Conservation (phyloP, 2,329 filamentous ascomycete species). For the Parascedosporium putredinis region DNA sequence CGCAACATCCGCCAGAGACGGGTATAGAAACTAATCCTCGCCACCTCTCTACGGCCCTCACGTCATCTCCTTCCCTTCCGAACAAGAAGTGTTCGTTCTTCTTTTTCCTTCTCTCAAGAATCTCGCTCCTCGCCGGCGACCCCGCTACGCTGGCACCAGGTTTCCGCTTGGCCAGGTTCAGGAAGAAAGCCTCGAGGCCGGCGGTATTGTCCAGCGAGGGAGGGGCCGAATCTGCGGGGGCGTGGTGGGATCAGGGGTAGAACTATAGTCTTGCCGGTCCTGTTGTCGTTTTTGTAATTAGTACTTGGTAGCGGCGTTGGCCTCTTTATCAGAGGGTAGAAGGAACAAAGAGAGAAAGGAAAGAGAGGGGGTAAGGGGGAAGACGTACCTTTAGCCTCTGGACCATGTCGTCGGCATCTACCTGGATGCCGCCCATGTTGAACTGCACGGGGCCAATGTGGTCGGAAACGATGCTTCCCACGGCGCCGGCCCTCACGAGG, state of each 20-base stretch:
- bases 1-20: no score
- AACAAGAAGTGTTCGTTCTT: not conserved
- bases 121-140: conserved; percentile 4
- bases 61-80: not conserved
- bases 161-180: conserved; percentile 47
- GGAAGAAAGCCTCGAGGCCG: conserved; percentile 49
- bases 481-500: not conserved
- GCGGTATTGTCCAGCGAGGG: conserved; percentile 41
- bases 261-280: conserved; percentile 45
- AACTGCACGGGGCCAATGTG: conserved; percentile 94
- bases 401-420: conserved; percentile 89
- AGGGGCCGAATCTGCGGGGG: conserved; percentile 25
- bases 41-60: no score
- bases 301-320: not conserved
- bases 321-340: not conserved
- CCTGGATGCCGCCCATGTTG: conserved; percentile 95
- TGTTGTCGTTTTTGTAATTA: conserved; percentile 17
- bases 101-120: conserved; percentile 3
- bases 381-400: conserved; percentile 65
- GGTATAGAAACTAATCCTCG: no score
- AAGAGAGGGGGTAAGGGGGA: not conserved
- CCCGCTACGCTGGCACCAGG: conserved; percentile 11
- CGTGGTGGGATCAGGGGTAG: conserved; percentile 30
- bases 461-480: conserved; percentile 46
- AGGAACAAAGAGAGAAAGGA: not conserved